phyloP scores from a whole-genome alignment of 2,329 filamentous ascomycete species.

The Venturia pyrina region DNA sequence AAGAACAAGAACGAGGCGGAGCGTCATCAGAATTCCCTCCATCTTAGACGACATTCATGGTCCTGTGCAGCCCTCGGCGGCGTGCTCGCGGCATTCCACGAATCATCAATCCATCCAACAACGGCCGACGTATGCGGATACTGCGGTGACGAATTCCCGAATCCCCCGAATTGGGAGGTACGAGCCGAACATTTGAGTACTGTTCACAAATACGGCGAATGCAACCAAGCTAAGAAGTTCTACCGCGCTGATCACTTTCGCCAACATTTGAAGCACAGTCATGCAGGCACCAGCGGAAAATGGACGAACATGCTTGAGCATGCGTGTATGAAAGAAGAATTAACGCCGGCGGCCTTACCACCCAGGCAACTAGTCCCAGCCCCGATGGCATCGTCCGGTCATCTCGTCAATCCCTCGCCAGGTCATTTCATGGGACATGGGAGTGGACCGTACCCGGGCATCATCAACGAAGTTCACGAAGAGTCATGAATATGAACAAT shows the following conservation, averaged over 20 bases:
- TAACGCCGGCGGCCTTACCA: conserved; percentile 30
- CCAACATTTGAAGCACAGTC: conserved; percentile 95
- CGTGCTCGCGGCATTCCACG: conserved; percentile 74
- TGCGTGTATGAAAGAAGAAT: conserved; percentile 90
- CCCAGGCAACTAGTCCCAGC: conserved; percentile 1
- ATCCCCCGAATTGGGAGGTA: conserved; percentile 78
- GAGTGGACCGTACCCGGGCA: not conserved
- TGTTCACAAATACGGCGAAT: conserved; percentile 93
- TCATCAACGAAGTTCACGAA: conserved; percentile 11
- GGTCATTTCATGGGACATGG: not conserved
- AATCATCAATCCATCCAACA: conserved; percentile 54
- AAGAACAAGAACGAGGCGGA: conserved; percentile 99
- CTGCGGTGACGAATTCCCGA: conserved; percentile 86
- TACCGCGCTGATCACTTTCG: conserved; percentile 96
- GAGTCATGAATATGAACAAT: conserved; percentile 2
- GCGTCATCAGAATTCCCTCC: conserved; percentile 88
- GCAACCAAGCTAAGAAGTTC: conserved; percentile 97
- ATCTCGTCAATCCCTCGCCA: not conserved
- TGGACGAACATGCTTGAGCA: conserved; percentile 99
- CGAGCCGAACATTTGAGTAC: conserved; percentile 80
- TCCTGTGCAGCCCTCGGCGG: conserved; percentile 77
- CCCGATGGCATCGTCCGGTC: not conserved
- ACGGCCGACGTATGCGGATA: conserved; percentile 80
- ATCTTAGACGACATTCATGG: conserved; percentile 89
- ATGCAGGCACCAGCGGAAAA: conserved; percentile 90